Evolutionary conservation across 2,329 filamentous ascomycete genomes (phyloP), one percentile per base, ranked within the genome.

Genomic region (Fusarium buxicola): DNA sequence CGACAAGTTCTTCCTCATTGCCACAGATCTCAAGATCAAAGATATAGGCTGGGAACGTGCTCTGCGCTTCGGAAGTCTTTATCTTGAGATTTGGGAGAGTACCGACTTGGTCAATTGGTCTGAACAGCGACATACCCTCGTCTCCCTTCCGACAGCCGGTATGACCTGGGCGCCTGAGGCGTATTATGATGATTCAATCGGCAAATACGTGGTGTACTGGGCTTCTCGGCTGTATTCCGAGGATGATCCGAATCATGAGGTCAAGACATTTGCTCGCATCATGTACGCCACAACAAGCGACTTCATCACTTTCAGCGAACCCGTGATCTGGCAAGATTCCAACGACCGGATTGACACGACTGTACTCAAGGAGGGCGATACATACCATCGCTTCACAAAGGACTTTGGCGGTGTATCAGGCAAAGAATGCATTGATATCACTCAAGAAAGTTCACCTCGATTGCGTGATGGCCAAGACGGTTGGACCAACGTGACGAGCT

Each of bases 81-180:
- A 61, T 55, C 75, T 84, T 3, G 81, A 84, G 60, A 74, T 85
- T 16, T 85, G 83, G 82, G 81, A 84, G 66, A 81, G 81, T 1
- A 73, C 71, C 10, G 81, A 85, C 57, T 74, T 85, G 3, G 73
- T 80, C 36, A 80, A 68, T 21, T 84, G 82, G 82, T 81, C 80
- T 3, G 74, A 73, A 24, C 82, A 85, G 63, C 77, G 82, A 12
- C 81, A 83, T 35, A 72, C 82, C 16, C 71, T 77, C 6, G 80
- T 84, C 0, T 82, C 81, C 1, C 81, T 81, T 0, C 60, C 73
- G 2, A 80, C 75, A 0, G 82, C 81, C 1, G 83, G 82, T 8
- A 85, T 82, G 48, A 84, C 82, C 1, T 84, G 82, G 81, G 81
- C 82, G 1, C 81, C 81, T 0, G 81, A 84, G 41, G 81, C 81